Evolutionary conservation across 23 red algal species (phyloP).

Genomic region (Cyanidium caldarium): DNA sequence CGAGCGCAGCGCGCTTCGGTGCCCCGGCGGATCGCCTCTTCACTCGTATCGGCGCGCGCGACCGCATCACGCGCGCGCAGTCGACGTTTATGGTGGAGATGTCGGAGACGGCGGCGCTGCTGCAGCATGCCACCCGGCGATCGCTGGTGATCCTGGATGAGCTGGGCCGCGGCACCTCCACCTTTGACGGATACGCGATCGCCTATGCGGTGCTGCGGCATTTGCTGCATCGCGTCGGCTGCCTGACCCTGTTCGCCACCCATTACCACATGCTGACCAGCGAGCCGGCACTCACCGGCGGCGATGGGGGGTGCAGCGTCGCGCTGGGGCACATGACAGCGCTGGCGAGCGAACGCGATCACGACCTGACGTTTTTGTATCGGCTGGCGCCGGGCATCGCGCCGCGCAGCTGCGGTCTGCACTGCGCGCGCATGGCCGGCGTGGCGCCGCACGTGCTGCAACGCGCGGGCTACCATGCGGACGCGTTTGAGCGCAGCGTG

Average conservation of each 20-base stretch:
- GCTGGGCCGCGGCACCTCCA: conserved; percentile 82
- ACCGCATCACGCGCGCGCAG: conserved; percentile 71
- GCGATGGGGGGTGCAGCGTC: background rate
- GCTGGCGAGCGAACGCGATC: conserved; percentile 38
- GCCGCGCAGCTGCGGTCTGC: conserved; percentile 44
- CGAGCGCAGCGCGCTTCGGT: conserved; percentile 13
- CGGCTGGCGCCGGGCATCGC: conserved; percentile 21
- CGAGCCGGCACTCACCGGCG: background rate
- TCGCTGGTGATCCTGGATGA: conserved; percentile 95
- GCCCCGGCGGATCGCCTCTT: conserved; percentile 65
- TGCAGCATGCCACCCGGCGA: conserved; percentile 44
- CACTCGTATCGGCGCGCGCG: conserved; percentile 64
- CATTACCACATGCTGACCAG: conserved; percentile 41
- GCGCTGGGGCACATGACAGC: conserved; percentile 41
- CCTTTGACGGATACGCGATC: conserved; percentile 84
- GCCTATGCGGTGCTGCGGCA: conserved; percentile 50
- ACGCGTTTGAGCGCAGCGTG: background rate
- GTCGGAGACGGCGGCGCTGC: conserved; percentile 63
- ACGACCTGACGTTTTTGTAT: conserved; percentile 85
- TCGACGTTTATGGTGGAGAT: conserved; percentile 98
- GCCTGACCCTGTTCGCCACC: conserved; percentile 70
- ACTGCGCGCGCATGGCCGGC: conserved; percentile 72
- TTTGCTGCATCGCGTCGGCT: conserved; percentile 30
- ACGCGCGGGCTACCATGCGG: background rate
- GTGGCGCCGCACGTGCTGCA: conserved; percentile 19